Evolutionary conservation across 1,284 basidiomycete species (phyloP), one percentile per base, ranked within the genome.

Genomic region (Mycocalia duriaeana): DNA sequence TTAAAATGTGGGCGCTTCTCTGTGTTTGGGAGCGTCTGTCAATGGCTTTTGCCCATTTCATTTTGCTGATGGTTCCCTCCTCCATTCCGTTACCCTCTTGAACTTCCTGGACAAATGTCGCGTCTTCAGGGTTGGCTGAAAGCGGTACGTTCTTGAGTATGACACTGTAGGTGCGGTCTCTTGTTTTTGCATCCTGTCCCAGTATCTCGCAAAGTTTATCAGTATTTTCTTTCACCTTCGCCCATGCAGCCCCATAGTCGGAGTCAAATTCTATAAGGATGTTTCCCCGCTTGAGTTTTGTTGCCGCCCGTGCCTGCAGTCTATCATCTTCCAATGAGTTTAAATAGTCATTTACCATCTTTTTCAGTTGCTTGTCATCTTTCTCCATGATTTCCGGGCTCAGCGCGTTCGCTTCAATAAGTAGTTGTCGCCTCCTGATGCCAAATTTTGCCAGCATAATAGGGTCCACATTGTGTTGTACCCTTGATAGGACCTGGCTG

Each of bases 101-200:
- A 0, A 50, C 24, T 23, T 50, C 49, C 0, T 36, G 25, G 0
- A 34, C 9, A 19, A 35, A 25, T 0, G n/a, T 22, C 11, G 9
- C 5, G 4, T 48, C 37, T 2, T 22, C 26, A 4, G 42, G 37
- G 18, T 43, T 34, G 5, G 36, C 6, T 0, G 16, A 36, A 1
- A 50, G n/a, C 1, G 46, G 42, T 0, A 41, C 46, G 9, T 28
- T 39, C 13, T 44, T 34, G 7, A 42, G 42, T 7, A 50, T n/a
- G 9, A 50, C 11, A 6, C 8, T 18, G 37, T 45, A 44, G 0
- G 25, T 13, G 8, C 47, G 8, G 9, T 20, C 25, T 16, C 22
- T 45, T 7, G 42, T 11, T 2, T 18, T 13, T 3, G 36, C 31
- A 1, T 24, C 41, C 3, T 11, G 11, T 2, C 46, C 49, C 13